These are phyloP conservation scores for Tausonia pullulans DNA, from an alignment of 1,284 basidiomycete species.

Conservation along the genomic window DNA sequence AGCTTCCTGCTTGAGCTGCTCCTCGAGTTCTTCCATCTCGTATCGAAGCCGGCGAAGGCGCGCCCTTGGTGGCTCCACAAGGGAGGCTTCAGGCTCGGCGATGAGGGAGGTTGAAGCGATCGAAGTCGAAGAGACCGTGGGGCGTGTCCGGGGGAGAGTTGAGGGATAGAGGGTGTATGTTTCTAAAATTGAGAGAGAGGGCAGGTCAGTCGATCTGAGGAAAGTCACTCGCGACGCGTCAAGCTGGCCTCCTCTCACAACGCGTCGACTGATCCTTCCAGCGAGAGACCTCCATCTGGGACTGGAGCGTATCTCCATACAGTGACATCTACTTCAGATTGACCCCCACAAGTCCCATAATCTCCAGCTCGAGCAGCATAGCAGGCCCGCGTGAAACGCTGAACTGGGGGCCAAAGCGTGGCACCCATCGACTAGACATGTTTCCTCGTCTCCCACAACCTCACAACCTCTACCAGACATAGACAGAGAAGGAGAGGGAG, in stretches of 20 bases:
- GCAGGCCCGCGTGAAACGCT: too few species aligned
- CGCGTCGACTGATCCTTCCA: too few species aligned
- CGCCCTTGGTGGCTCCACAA: conserved; percentile 33
- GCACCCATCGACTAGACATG: too few species aligned
- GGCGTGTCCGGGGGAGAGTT: not conserved
- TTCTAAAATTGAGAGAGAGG: conserved; percentile 1
- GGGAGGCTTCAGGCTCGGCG: conserved; percentile 16
- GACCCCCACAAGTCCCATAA: too few species aligned
- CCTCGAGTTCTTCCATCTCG: conserved; percentile 39
- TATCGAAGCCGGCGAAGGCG: conserved; percentile 35
- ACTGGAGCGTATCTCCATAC: too few species aligned
- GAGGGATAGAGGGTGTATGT: conserved; percentile 13
- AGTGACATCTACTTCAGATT: too few species aligned
- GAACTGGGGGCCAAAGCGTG: too few species aligned
- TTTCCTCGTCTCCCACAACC: too few species aligned
- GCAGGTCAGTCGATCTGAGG: conserved; percentile 11
- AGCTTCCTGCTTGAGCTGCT: conserved; percentile 26
- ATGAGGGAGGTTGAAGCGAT: conserved; percentile 17
- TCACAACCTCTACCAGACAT: too few species aligned
- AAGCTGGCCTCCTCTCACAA: not conserved
- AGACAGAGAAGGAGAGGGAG: not conserved
- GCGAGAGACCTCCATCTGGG: too few species aligned
- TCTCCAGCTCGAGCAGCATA: too few species aligned
- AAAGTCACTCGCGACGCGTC: conserved; percentile 13
- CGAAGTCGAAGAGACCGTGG: conserved; percentile 8